Evolutionary conservation across 108 stramenopile genomes (phyloP).

Genomic region (Stephanodiscus minutulus): DNA sequence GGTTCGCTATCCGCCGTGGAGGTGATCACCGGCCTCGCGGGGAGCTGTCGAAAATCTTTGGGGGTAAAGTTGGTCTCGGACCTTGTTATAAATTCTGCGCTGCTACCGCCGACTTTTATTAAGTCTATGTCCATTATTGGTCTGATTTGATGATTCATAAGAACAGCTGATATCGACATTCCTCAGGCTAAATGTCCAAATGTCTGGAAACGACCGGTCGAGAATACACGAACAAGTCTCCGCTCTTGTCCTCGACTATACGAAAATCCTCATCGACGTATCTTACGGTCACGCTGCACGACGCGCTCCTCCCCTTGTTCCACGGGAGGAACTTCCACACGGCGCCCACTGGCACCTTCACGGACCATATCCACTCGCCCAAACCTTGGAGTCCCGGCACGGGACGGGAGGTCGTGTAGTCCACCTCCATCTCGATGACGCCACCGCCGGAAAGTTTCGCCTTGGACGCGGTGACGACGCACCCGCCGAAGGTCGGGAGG

Average conservation of each 20-base stretch:
- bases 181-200: conserved; percentile 50
- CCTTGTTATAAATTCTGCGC: too few relatives aligned
- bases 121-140: neutral
- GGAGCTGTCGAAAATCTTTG: too few relatives aligned
- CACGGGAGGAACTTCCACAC: conserved; percentile 88
- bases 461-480: conserved; percentile 82
- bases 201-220: conserved; percentile 74
- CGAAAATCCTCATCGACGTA: conserved; percentile 85
- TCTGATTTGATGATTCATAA: too few relatives aligned
- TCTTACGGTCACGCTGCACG: conserved; percentile 68
- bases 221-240: conserved; percentile 86
- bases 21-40: too few relatives aligned
- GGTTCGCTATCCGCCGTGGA: too few relatives aligned
- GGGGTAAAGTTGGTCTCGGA: too few relatives aligned
- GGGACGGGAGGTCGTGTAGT: conserved; percentile 80
- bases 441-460: conserved; percentile 59
- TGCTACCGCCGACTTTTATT: too few relatives aligned
- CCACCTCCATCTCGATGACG: conserved; percentile 75
- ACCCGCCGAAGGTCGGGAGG: conserved; percentile 93
- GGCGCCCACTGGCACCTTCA: conserved; percentile 83
- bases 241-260: conserved; percentile 77
- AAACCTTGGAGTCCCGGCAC: conserved; percentile 78
- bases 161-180: neutral
- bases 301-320: conserved; percentile 77
- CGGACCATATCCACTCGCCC: conserved; percentile 84